These are phyloP conservation scores for Pythium monospermum DNA, from an alignment of 352 stramenopile genomes.

Conservation along the genomic window DNA sequence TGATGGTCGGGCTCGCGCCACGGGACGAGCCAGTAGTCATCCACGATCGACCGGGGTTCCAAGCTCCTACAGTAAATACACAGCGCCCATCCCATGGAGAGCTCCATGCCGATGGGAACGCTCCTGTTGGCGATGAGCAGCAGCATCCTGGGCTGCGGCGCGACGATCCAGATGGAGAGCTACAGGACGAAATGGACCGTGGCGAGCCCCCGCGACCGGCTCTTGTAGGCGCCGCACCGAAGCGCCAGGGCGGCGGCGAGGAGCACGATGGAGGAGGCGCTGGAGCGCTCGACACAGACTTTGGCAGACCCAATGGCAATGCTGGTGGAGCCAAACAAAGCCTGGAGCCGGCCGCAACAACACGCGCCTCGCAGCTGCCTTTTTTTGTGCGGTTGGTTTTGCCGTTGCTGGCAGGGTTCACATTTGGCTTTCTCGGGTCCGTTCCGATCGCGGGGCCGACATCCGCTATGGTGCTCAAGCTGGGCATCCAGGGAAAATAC, in stretches of 20 bases:
- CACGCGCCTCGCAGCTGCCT: conserved; percentile 25
- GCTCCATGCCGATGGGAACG: neutral
- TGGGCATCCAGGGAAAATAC: conserved; percentile 86
- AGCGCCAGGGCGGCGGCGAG: neutral
- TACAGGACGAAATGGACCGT: conserved; percentile 3
- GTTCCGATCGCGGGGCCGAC: conserved; percentile 80
- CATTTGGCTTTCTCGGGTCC: conserved; percentile 83
- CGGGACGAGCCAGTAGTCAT: conserved; percentile 10
- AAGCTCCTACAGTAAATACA: conserved; percentile 1
- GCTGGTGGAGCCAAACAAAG: neutral
- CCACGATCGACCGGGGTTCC: conserved; percentile 20
- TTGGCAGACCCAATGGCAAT: neutral
- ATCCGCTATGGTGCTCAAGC: conserved; percentile 85
- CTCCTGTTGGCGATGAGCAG: conserved; percentile 5
- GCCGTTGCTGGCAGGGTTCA: conserved; percentile 72
- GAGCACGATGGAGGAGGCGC: neutral
- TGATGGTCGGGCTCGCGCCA: conserved; percentile 34
- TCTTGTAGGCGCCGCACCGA: conserved; percentile 6
- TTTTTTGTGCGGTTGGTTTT: conserved; percentile 59
- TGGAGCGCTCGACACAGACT: neutral
- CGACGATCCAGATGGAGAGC: neutral
- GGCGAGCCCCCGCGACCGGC: conserved; percentile 14
- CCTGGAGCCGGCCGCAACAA: neutral
- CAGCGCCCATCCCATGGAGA: neutral
- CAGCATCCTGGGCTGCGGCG: conserved; percentile 9